Base-by-base conservation (phyloP, 176 grass and related monocot genomes). In the Lolium multiflorum region DNA sequence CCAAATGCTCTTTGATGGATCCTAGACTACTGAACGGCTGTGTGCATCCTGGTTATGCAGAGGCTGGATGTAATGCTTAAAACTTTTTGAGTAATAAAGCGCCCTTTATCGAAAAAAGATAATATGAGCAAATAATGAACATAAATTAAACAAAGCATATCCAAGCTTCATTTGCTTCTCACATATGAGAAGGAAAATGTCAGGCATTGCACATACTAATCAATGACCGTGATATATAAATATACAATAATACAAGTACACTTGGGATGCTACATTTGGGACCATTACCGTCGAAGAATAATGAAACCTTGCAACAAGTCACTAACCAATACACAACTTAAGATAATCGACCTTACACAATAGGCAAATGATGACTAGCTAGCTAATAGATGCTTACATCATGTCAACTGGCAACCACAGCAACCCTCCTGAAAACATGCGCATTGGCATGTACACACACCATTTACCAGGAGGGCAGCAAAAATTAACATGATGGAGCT, bases 361-460 rank as follows among this genome's bases (percentile, higher is more conserved):
- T 70, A 37, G 65, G 22, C 66, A 24, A 86, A 82, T 3, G 24
- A 46, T 18, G 52, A 17, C 11, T 35, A 76, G 2, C 8, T 21
- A 38, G 79, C 24, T 39, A 28, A 16, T 76, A 77, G 71, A 90
- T 82, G 83, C 46, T 86, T 86, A 77, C 71, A 78, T 90, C 72
- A 82, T 82, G 79, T 80, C 63, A 89, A 64, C 41, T 71, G 54
- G 47, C n/a, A 70, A 57, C 61, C n/a, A 70, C 43, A 86, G 13
- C 48, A 63, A 59, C 44, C 85, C 84, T 77, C 84, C 54, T 78
- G 82, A 82, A 72, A 86, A 78, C 83, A 90, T 44, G 80, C 35
- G 28, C 83, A 82, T 63, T 72, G 54, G 31, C 67, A 80, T 85
- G 52, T 61, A 5, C 25, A 54, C 38, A 51, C 5, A 48, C 28